Conservation (phyloP, 2,329 filamentous ascomycete species). For the Fragosphaeria purpurea region DNA sequence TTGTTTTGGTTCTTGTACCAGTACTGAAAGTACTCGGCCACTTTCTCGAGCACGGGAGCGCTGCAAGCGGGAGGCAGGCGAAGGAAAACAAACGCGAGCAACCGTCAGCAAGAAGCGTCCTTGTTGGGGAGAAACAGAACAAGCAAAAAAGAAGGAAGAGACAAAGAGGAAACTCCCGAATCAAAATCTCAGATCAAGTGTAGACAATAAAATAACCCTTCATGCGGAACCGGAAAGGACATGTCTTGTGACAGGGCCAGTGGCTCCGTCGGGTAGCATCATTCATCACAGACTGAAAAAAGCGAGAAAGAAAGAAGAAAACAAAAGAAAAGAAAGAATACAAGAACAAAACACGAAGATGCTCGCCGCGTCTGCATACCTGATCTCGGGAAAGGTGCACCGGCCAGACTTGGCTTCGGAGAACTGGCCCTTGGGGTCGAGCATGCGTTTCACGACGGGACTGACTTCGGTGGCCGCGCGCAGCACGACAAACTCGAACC, state of each 20-base stretch:
- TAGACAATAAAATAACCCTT: conserved; percentile 8
- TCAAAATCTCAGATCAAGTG: conserved; percentile 18
- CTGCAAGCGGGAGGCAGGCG: conserved; percentile 28
- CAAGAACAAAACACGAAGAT: too few species aligned
- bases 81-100: not conserved
- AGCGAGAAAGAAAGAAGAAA: conserved; percentile 1
- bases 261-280: conserved; percentile 10
- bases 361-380: conserved; percentile 37
- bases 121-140: not conserved
- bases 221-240: conserved; percentile 8
- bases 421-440: conserved; percentile 60
- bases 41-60: conserved; percentile 65
- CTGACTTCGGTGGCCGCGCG: conserved; percentile 61
- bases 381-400: conserved; percentile 63
- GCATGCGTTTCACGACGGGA: conserved; percentile 63
- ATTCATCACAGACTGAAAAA: conserved; percentile 21
- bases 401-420: conserved; percentile 53
- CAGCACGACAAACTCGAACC: conserved; percentile 65
- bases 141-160: not conserved
- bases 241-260: not conserved
- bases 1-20: conserved; percentile 62
- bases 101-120: not conserved
- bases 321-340: conserved; percentile 1
- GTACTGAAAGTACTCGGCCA: conserved; percentile 77
- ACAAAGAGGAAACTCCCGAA: not conserved